Conservation (phyloP, 1,139 yeast genomes). For the Geotrichum carabidarum region DNA sequence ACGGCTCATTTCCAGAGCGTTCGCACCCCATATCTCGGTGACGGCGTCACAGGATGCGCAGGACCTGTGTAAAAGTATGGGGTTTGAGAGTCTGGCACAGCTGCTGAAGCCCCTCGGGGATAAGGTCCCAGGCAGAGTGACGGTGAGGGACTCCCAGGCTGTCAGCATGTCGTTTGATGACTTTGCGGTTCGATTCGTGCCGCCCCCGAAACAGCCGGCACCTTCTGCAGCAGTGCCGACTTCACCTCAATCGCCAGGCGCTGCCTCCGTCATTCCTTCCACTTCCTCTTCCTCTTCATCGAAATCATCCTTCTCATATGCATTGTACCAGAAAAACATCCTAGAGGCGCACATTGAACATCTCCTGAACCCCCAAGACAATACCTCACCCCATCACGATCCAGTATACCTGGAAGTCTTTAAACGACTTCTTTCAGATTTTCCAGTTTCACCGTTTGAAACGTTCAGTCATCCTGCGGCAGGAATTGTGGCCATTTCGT, state of each 20-base stretch:
- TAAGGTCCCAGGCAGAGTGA: constrained; percentile 39
- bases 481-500: constrained; percentile 62
- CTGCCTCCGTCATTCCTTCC: background rate
- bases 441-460: constrained; percentile 72
- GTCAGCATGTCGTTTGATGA: constrained; percentile 32
- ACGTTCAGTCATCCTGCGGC: constrained; percentile 86
- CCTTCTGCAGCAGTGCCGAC: background rate
- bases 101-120: constrained; percentile 44
- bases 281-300: background rate
- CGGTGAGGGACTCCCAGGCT: constrained; percentile 41
- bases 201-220: constrained; percentile 13
- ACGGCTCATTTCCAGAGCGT: constrained; percentile 38
- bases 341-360: constrained; percentile 9
- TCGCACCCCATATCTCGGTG: constrained; percentile 56
- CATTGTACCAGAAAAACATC: constrained; percentile 3
- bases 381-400: constrained; percentile 2
- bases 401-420: constrained; percentile 56
- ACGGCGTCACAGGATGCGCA: constrained; percentile 52
- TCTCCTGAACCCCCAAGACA: background rate
- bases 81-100: constrained; percentile 39
- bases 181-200: constrained; percentile 32
- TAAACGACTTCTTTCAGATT: constrained; percentile 56
- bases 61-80: constrained; percentile 40
- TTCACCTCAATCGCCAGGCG: constrained; percentile 2
- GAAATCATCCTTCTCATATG: background rate